These are phyloP conservation scores for Rhodotorula sp. DNA, from an alignment of 1,284 basidiomycete genomes.

Conservation along the genomic window DNA sequence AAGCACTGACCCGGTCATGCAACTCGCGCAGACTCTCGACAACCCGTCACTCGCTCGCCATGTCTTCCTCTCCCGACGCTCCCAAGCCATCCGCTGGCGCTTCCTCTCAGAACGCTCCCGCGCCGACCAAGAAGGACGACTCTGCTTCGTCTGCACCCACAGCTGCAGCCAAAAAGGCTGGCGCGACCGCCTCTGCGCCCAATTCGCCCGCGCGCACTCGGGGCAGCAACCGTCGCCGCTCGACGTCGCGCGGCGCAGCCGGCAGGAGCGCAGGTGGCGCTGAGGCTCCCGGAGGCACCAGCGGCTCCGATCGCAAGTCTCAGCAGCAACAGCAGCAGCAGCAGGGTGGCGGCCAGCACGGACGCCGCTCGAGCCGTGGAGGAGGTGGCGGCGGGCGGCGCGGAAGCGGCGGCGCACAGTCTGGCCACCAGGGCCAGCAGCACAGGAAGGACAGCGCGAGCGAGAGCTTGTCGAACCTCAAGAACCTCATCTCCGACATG, in stretches of 20 bases:
- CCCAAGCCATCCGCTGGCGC: not conserved
- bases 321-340: not conserved
- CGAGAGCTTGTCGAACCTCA: constrained; percentile 26
- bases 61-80: constrained; percentile 6
- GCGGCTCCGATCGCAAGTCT: not conserved
- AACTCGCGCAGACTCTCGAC: no score
- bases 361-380: constrained; percentile 11
- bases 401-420: constrained; percentile 2
- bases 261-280: not conserved
- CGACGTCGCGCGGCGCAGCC: constrained; percentile 1
- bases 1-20: no score
- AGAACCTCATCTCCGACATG: constrained; percentile 28
- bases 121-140: not conserved
- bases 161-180: not conserved
- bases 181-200: not conserved
- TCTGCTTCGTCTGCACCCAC: no score
- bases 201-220: not conserved
- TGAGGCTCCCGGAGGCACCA: not conserved
- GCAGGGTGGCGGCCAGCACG: constrained; percentile 3
- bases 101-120: not conserved
- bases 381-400: constrained; percentile 2
- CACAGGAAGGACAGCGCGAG: not conserved
- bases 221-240: constrained; percentile 5
- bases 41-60: not conserved
- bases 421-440: not conserved